phyloP scores from a whole-genome alignment of 495 filamentous ascomycete species.

The Penicillium ochrochloron region DNA sequence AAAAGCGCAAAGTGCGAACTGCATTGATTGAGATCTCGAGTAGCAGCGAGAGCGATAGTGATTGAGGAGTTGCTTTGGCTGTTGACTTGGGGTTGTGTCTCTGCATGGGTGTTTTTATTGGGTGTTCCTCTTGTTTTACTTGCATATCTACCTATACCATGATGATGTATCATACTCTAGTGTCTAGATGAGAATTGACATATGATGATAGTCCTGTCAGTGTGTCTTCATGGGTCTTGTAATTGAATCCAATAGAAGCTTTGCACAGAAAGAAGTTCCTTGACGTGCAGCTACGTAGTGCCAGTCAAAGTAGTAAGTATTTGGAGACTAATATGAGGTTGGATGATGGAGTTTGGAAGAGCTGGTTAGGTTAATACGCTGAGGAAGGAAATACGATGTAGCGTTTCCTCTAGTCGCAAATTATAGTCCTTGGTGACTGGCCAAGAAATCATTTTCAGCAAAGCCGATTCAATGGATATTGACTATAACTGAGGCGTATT shows the following conservation, averaged over 20 bases:
- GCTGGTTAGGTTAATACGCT: too few species aligned
- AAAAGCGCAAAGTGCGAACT: slow-evolving; percentile 36
- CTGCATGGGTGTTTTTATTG: slow-evolving; percentile 14
- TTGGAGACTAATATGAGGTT: too few species aligned
- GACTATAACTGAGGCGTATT: too few species aligned
- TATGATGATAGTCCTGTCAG: not conserved
- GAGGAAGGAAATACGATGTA: too few species aligned
- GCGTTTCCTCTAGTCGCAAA: too few species aligned
- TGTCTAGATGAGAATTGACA: slow-evolving; percentile 10
- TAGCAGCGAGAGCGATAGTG: slow-evolving; percentile 39
- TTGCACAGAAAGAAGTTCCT: too few species aligned
- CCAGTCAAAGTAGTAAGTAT: too few species aligned
- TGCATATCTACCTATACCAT: slow-evolving; percentile 5
- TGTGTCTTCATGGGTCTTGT: not conserved
- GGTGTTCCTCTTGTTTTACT: not conserved
- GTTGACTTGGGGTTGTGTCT: not conserved
- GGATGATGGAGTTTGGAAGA: too few species aligned
- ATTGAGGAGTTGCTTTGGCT: slow-evolving; percentile 18
- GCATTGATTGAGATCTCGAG: slow-evolving; percentile 36
- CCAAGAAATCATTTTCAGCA: too few species aligned
- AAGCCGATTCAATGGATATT: too few species aligned
- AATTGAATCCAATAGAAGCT: not conserved
- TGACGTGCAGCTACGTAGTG: too few species aligned
- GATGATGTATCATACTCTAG: slow-evolving; percentile 13
- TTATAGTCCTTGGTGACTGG: too few species aligned